Evolutionary conservation across 805 yeast species (phyloP), one percentile per base, ranked within the genome.

Genomic region (Diddensiella santjacobensis): DNA sequence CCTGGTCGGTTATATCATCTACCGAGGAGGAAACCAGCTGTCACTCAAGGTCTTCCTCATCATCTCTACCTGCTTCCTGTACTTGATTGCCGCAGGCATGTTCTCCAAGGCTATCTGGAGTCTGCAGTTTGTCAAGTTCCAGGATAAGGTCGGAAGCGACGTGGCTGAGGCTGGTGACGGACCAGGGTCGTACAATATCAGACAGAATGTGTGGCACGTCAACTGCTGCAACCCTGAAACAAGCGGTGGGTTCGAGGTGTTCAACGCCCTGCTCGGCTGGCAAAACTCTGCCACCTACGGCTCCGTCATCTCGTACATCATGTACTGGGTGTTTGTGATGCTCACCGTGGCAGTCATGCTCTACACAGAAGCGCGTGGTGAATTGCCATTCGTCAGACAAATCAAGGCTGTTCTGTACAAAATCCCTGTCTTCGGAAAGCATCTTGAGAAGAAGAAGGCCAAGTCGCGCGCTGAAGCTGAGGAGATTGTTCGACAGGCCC

Each of bases 191-290:
- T 90, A 91, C 70, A 82, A 91, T 68, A 79, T 90, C 61, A 61
- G 73, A 44, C 77, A 77, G 61, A 69, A 85, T 6, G 96, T 90
- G 24, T 90, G 96, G 89, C 98, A 90, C 71, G 93, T 90, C 52
- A 88, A 90, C 76, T 90, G 97, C 72, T 90, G 97, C 73, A 89
- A 89, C 69, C 97, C 96, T 40, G 89, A 84, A 68, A 72, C 74
- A 50, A 90, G 84, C 69, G 82, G 84, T 58, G 97, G 96, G 72
- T 91, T 96, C 96, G 96, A 88, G 78, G 81, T 90, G 51, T 91
- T 90, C 76, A 90, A 90, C 63, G 86, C 97, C 22, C 67, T 90
- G 48, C 73, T 90, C 53, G 98, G 97, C 53, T 90, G 98, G 98
- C 96, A 88, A 73, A 90, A 90, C 70, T 79, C 95, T 47, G 97